phyloP scores from a whole-genome alignment of 2,329 filamentous ascomycete genomes.

The Phyllosticta capitalensis region DNA sequence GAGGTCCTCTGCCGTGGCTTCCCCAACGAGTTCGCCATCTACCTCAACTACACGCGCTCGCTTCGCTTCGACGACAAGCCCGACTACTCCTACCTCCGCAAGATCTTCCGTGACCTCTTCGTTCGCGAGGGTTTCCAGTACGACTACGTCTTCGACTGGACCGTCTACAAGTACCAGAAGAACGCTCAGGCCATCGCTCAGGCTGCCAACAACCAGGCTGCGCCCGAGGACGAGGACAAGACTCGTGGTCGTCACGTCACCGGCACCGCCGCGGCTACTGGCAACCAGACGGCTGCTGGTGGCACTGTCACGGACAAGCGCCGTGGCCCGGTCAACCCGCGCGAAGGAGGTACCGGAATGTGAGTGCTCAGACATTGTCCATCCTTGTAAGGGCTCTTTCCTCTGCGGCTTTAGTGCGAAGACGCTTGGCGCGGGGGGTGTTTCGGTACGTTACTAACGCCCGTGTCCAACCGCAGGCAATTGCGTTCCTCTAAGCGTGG shows the following conservation, averaged over 20 bases:
- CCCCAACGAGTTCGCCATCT: slow-evolving; percentile 99
- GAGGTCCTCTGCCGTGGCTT: slow-evolving; percentile 98
- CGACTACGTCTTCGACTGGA: slow-evolving; percentile 99
- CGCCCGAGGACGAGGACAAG: slow-evolving; percentile 69
- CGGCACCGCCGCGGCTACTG: slow-evolving; percentile 56
- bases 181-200: slow-evolving; percentile 91
- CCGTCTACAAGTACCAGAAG: slow-evolving; percentile 99
- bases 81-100: slow-evolving; percentile 98
- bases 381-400: slow-evolving; percentile 85
- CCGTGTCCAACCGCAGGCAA: slow-evolving; percentile 36
- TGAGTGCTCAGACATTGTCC: slow-evolving; percentile 68
- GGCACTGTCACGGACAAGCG: slow-evolving; percentile 56
- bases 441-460: slow-evolving; percentile 38
- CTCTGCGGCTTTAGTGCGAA: slow-evolving; percentile 70
- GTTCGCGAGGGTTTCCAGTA: slow-evolving; percentile 99
- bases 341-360: slow-evolving; percentile 90
- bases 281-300: slow-evolving; percentile 47
- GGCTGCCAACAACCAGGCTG: slow-evolving; percentile 56
- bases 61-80: slow-evolving; percentile 99
- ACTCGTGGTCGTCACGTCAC: slow-evolving; percentile 45
- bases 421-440: slow-evolving; percentile 65
- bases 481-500: slow-evolving; percentile 44
- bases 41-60: slow-evolving; percentile 97
- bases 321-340: slow-evolving; percentile 62
- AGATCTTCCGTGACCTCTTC: slow-evolving; percentile 99